Evolutionary conservation across 495 filamentous ascomycete species (phyloP), one percentile per base, ranked within the genome.

Genomic region (Rhypophila decipiens): DNA sequence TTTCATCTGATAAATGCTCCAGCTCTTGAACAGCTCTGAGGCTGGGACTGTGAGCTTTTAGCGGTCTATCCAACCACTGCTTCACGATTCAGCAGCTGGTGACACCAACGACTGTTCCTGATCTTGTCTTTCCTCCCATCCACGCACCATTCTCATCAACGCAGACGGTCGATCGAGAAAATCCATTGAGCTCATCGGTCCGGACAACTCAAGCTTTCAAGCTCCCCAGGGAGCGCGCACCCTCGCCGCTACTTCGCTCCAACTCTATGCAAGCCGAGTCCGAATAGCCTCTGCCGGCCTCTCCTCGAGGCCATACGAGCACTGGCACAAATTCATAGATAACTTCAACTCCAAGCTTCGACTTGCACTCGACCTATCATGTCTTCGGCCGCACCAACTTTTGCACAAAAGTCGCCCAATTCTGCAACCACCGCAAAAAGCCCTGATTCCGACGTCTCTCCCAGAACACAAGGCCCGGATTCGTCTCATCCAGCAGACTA

Each of bases 211-310:
- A 18, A 21, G 38, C 38, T 10, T 22, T 18, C 40, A 3, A 42
- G 42, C 42, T 33, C 44, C 12, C 36, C 24, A n/a, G 12, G 9
- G 35, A 39, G 44, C 35, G 34, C 35, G n/a, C 43, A 24, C 13
- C 13, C 7, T 19, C 34, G 3, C 37, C 12, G 13, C 27, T 31
- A 13, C 7, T 7, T 13, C 20, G 34, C 23, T n/a, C 49, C n/a
- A 51, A 20, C 58, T 64, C 67, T 58, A 72, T 72, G 70, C 70
- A 47, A 55, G 57, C 56, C 57, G 33, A 55, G 60, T 56, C 59
- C 49, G 61, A 52, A 56, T 58, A 66, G 62, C 67, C 64, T 65
- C 64, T 70, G 66, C 69, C 64, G 70, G 65, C 67, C 69, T 69
- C 67, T 58, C 44, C 45, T 53, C 50, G 69, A 72, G 69, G 68